Base-by-base conservation (phyloP, 495 filamentous ascomycete species). In the Penicillium pancosmium region DNA sequence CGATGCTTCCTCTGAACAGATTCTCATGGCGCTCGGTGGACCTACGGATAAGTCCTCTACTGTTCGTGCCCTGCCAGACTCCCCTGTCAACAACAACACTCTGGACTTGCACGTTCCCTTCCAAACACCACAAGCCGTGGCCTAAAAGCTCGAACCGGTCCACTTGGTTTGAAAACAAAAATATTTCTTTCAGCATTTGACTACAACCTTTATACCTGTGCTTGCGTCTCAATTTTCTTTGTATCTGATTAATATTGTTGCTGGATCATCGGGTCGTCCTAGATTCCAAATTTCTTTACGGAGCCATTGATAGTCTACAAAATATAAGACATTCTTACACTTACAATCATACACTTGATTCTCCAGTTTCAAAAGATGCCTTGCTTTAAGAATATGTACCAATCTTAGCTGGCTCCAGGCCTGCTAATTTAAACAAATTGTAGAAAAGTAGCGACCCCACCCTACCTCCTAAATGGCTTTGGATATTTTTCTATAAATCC, bases 1-100 rank as follows among this genome's bases (percentile, higher is more conserved):
- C 75, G 48, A 93, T 84, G 1, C 90, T 88, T 34, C 91, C 90
- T 4, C 88, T 89, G 18, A 95, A 78, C 33, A 95, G 79, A 60
- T 95, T 91, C 89, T 76, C 12, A 93, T 86, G 46, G 88, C 86
- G 46, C 88, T 88, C 55, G 84, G 86, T 48, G 61, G 61, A 23
- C 61, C 61, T 8, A 15, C 53, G 41, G 56, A 64, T 34, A 56
- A 60, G 31, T 34, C 61, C 25, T 25, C 56, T 25, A 47, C 15
- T 51, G 50, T 47, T 3, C 44, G 47, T 11, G 16, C 56, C 31
- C 27, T 55, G 12, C 13, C 51, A 13, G 52, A 63, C 31, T 47
- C 61, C 12, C 51, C 52, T 33, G 35, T 55, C 36, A 54, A 49
- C 40, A 61, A 44, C 41, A 44, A 12, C 11, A 38, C 10, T 9